Percentiles rank a stretch among this genome's conserved stretches.
Evolutionary conservation across 345 rosid genomes (phyloP).

Genomic region (Camelina neglecta): DNA sequence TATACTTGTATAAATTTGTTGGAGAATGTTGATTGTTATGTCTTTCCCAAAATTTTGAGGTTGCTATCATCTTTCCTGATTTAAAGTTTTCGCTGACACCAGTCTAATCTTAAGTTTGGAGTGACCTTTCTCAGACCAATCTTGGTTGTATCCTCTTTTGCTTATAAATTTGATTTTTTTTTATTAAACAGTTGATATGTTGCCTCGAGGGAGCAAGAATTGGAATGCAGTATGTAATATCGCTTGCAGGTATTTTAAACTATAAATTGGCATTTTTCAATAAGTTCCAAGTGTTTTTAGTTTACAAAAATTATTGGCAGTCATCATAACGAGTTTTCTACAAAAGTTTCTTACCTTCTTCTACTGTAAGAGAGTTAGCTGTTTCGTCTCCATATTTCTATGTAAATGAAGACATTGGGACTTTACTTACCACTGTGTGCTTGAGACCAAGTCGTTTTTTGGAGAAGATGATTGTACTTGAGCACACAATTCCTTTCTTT

Average conservation of each 20-base stretch:
- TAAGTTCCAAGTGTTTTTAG: neutral
- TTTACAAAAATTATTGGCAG: neutral
- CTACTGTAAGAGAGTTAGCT: slow-evolving; percentile 12
- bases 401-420: neutral
- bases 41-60: neutral
- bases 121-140: no score
- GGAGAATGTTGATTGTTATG: slow-evolving; percentile 10
- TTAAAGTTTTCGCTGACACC: slow-evolving; percentile 13
- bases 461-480: slow-evolving; percentile 90
- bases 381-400: slow-evolving; percentile 19
- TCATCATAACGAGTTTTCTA: neutral
- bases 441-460: slow-evolving; percentile 95
- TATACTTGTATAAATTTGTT: slow-evolving; percentile 19
- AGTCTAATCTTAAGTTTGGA: slow-evolving; percentile 8
- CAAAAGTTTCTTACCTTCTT: slow-evolving; percentile 26
- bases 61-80: slow-evolving; percentile 13
- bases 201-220: slow-evolving; percentile 91
- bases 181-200: slow-evolving; percentile 68
- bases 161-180: slow-evolving; percentile 19
- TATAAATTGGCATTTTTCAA: neutral
- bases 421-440: slow-evolving; percentile 71
- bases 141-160: slow-evolving; percentile 22
- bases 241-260: slow-evolving; percentile 76
- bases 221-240: slow-evolving; percentile 90
- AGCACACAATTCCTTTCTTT: slow-evolving; percentile 96